Evolutionary conservation across 768 basidiomycete genomes (phyloP).

Genomic region (Myochromella boudieri): DNA sequence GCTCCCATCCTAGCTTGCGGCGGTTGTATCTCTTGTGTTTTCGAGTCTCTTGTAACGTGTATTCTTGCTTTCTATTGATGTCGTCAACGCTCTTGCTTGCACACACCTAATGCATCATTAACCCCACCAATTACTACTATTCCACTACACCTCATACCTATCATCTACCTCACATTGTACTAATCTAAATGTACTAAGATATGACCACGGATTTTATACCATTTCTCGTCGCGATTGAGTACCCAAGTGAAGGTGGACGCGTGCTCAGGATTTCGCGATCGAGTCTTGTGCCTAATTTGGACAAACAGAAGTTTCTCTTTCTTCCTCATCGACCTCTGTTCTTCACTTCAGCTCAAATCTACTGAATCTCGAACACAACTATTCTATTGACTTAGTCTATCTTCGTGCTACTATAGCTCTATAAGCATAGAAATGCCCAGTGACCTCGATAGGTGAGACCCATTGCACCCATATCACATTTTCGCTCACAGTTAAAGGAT

Average conservation of each 20-base stretch:
- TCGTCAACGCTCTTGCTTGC: too few species aligned
- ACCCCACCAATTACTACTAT: too few species aligned
- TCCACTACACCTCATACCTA: too few species aligned
- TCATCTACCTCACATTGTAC: too few species aligned
- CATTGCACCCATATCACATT: neutral
- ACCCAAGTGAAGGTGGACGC: too few species aligned
- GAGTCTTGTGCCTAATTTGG: constrained; percentile 8
- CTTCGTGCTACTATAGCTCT: neutral
- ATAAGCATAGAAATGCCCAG: constrained; percentile 19
- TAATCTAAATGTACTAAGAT: too few species aligned
- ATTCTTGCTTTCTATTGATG: too few species aligned
- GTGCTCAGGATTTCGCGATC: constrained; percentile 12
- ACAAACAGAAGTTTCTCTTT: constrained; percentile 1
- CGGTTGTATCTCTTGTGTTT: too few species aligned
- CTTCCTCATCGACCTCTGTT: neutral
- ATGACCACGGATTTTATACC: neutral
- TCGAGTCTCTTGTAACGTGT: too few species aligned
- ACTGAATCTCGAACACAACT: neutral
- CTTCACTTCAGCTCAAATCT: too few species aligned
- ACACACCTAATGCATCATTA: too few species aligned
- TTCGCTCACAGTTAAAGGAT: neutral
- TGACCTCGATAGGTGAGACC: constrained; percentile 24
- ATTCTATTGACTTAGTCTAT: neutral
- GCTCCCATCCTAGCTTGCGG: neutral
- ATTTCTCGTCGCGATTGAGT: neutral